phyloP scores from a whole-genome alignment of 2,329 filamentous ascomycete genomes.

The Botryosphaeria dothidea region DNA sequence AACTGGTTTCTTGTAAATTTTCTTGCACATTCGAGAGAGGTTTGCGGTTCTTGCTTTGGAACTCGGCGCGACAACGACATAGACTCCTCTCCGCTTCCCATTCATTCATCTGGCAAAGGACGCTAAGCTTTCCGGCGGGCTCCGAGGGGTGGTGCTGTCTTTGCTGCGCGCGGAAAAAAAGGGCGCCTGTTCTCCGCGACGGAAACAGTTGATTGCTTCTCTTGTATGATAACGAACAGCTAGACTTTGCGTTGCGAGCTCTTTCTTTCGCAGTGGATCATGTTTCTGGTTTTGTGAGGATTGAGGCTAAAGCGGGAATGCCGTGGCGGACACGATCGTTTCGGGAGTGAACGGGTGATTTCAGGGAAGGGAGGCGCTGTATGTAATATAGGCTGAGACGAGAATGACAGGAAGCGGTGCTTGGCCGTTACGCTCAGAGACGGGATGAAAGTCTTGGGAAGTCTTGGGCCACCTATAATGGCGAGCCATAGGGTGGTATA shows the following conservation, averaged over 20 bases:
- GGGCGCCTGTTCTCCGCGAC: background rate
- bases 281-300: background rate
- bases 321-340: background rate
- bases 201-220: background rate
- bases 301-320: slow-evolving; percentile 4
- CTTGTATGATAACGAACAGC: slow-evolving; percentile 10
- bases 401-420: background rate
- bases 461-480: background rate
- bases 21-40: background rate
- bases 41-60: background rate
- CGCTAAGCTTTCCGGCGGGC: slow-evolving; percentile 1
- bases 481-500: background rate
- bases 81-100: background rate
- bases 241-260: background rate
- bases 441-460: background rate
- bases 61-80: background rate
- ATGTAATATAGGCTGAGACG: slow-evolving; percentile 17
- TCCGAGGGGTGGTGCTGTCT: slow-evolving; percentile 5
- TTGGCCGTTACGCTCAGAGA: background rate
- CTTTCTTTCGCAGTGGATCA: background rate
- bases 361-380: background rate
- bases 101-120: slow-evolving; percentile 2
- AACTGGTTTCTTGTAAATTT: slow-evolving; percentile 12
- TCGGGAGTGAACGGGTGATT: background rate
- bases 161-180: background rate